phyloP scores from a whole-genome alignment of 1,284 basidiomycete genomes.

The Cutaneotrichosporon mucoides region DNA sequence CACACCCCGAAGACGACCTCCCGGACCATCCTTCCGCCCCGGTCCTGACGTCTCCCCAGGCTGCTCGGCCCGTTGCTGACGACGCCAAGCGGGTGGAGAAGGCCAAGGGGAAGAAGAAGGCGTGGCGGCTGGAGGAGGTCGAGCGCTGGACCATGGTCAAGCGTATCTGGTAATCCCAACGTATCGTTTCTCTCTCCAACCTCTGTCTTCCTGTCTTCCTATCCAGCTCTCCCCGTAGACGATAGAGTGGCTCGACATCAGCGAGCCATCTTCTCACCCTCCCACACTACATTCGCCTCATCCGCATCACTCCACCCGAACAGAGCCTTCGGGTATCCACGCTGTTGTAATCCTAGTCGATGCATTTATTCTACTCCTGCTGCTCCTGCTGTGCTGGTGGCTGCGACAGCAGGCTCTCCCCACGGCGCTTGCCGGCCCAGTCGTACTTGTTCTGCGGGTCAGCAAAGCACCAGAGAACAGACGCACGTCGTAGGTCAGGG shows the following conservation, averaged over 20 bases:
- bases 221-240: too few species aligned
- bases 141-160: conserved; percentile 93
- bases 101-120: conserved; percentile 53
- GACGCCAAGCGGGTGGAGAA: conserved; percentile 46
- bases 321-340: neutral
- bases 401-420: conserved; percentile 28
- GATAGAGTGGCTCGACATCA: too few species aligned
- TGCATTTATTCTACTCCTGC: conserved; percentile 16
- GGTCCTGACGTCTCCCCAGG: neutral
- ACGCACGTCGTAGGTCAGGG: conserved; percentile 39
- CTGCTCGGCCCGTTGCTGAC: conserved; percentile 50
- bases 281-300: neutral
- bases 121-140: conserved; percentile 72
- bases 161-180: conserved; percentile 66
- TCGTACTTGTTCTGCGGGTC: conserved; percentile 30
- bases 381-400: conserved; percentile 17
- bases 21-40: conserved; percentile 49
- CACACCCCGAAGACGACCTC: conserved; percentile 65
- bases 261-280: too few species aligned
- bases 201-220: neutral
- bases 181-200: neutral
- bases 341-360: conserved; percentile 19
- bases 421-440: conserved; percentile 43
- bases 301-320: neutral
- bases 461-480: neutral